Base-by-base conservation (phyloP, 2,329 filamentous ascomycete species). In the Pleomassaria siparia region DNA sequence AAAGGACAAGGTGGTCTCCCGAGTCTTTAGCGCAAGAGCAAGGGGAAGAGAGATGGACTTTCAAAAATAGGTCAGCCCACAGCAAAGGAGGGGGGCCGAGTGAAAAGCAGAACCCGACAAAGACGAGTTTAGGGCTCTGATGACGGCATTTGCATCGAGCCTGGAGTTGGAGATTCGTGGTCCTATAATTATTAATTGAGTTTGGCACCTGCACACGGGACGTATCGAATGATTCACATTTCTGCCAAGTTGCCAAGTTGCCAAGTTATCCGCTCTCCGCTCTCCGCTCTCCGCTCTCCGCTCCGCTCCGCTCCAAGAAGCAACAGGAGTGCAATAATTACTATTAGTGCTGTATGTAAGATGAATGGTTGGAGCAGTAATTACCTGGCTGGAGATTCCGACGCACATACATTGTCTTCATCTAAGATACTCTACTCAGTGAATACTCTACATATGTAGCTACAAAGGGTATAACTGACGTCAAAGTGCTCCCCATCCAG, bases 1-100 rank as follows among this genome's bases (percentile, higher is more conserved):
- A 56, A 60, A 59, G 60, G 61, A 62, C 63, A 66, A 67, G 63
- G 62, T 63, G 58, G 55, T 52, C 52, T 47, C 39, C n/a, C n/a
- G n/a, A n/a, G 20, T 18, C 16, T 41, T 46, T 50, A 50, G 53
- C 42, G 49, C 43, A n/a, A n/a, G n/a, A n/a, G 48, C 51, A 49
- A 53, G 51, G 54, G 46, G 54, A 56, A 54, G 29, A 32, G 45
- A 55, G 49, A 49, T 54, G 49, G 46, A 28, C 16, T 8, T 25
- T 18, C 42, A 46, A 51, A 53, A 55, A 55, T 56, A 55, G 55
- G 40, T 39, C 48, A 55, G 41, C 28, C 32, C 32, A 45, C 49
- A 44, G 41, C 40, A 28, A 42, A 21, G 20, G 22, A 21, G 20
- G 22, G 22, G 6, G 32, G 15, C 15, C n/a, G 32, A 16, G 32